Conservation (phyloP, 2,329 filamentous ascomycete species). For the Ophiostoma quercus region DNA sequence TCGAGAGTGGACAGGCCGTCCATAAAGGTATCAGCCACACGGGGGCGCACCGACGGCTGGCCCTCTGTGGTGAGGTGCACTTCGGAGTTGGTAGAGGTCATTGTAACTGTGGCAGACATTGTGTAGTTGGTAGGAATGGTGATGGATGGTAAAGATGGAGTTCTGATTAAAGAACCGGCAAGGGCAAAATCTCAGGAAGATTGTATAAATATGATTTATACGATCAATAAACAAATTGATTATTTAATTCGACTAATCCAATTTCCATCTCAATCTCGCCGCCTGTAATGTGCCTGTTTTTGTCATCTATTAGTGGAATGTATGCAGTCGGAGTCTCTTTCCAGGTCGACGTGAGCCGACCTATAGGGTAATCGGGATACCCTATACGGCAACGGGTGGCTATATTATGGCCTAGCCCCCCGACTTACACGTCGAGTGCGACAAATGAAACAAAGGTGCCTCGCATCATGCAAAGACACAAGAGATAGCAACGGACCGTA, state of each 20-base stretch:
- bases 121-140: not conserved
- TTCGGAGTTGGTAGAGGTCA: not conserved
- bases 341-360: not conserved
- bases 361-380: not conserved
- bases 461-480: not conserved
- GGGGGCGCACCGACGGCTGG: not conserved
- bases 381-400: slow-evolving; percentile 7
- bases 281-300: not conserved
- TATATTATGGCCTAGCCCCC: not conserved
- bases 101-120: not conserved
- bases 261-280: not conserved
- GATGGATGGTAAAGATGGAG: no score
- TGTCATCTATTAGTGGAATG: not conserved
- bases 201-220: not conserved
- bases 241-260: not conserved
- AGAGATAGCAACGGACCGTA: not conserved
- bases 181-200: not conserved
- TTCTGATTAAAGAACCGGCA: no score
- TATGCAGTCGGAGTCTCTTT: not conserved
- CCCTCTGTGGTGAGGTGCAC: not conserved
- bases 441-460: not conserved
- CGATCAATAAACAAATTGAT: not conserved
- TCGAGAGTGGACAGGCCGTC: not conserved
- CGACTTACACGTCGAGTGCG: not conserved
- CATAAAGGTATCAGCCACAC: not conserved